Base-by-base conservation (phyloP, 2,329 filamentous ascomycete species). In the Arthrobotrys sinensis region DNA sequence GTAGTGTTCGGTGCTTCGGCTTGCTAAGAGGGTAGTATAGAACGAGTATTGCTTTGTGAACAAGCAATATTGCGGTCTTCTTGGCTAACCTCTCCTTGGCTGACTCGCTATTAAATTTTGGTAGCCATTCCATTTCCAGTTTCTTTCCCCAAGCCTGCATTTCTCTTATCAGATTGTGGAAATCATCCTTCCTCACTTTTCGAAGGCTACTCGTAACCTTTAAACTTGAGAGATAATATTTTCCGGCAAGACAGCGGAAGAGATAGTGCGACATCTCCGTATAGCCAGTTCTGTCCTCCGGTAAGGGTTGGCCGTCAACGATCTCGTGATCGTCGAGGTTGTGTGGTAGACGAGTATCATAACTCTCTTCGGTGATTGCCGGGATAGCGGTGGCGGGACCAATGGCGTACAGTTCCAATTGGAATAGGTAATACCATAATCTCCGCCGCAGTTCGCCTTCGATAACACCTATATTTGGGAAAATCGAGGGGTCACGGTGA, bases 191-290 rank as follows among this genome's bases (percentile, higher is more conserved):
- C 7, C 60, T 50, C 5, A 72, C 67, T 43, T 72, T 72, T 14
- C 62, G 68, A n/a, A 78, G 45, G 11, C 67, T 68, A 16, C 75
- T 78, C 5, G 75, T 78, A 8, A 78, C 75, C 52, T 78, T 78
- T 10, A 78, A 57, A 50, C 75, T 78, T 4, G 75, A 78, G 6
- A 78, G 75, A 36, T 78, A 78, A 32, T 78, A 78, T 68, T 72
- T 78, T 19, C 75, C 75, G 6, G 75, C 75, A 14, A 72, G 75
- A 32, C 75, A 78, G 24, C 75, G 75, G 62, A 78, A 78, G 7
- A 78, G 75, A 64, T 63, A 78, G 24, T 78, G 75, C n/a, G 75
- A 78, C 75, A 78, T 78, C 36, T 78, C 75, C 1, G 75, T 78
- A 64, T 78, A 78, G 14, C 75, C 75, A 14, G 67, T 64, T 55